A percentile compares a stretch with the other conserved stretches of the same genome.
phyloP scores from a whole-genome alignment of 805 yeast species.

The Suhomyces xylopsoci region DNA sequence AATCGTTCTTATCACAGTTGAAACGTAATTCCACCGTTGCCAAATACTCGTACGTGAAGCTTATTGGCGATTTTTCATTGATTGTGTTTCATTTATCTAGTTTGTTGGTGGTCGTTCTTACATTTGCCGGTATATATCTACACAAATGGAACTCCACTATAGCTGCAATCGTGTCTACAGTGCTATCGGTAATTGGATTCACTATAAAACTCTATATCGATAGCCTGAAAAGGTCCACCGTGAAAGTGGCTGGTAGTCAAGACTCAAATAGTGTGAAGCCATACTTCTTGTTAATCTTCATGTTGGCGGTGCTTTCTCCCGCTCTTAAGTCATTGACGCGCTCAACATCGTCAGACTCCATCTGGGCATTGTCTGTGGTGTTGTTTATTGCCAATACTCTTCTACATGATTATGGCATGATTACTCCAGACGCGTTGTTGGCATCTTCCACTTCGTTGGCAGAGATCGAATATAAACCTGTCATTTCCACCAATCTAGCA shows the following conservation, averaged over 20 bases:
- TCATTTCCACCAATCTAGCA: constrained; percentile 76
- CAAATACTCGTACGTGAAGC: constrained; percentile 57
- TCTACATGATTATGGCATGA: constrained; percentile 64
- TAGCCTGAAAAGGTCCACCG: neutral
- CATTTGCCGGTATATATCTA: constrained; percentile 62
- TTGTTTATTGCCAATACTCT: constrained; percentile 65
- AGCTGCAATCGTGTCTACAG: constrained; percentile 32
- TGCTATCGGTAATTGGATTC: constrained; percentile 33
- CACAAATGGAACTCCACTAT: constrained; percentile 47
- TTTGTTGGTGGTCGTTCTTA: constrained; percentile 59
- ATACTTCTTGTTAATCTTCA: constrained; percentile 62
- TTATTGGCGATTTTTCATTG: constrained; percentile 70
- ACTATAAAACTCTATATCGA: constrained; percentile 9
- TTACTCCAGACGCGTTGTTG: constrained; percentile 19
- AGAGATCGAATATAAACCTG: constrained; percentile 39
- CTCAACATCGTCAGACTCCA: constrained; percentile 89
- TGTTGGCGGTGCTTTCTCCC: constrained; percentile 79
- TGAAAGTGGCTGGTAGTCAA: neutral
- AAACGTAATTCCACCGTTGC: constrained; percentile 74
- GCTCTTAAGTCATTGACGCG: constrained; percentile 83
- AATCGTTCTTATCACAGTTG: constrained; percentile 74
- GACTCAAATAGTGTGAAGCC: constrained; percentile 48
- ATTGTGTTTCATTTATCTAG: constrained; percentile 64
- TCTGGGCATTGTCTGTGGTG: constrained; percentile 89
- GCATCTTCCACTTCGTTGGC: neutral